Base-by-base conservation (phyloP, 306 rosid species). In the Cicer cuneatum region DNA sequence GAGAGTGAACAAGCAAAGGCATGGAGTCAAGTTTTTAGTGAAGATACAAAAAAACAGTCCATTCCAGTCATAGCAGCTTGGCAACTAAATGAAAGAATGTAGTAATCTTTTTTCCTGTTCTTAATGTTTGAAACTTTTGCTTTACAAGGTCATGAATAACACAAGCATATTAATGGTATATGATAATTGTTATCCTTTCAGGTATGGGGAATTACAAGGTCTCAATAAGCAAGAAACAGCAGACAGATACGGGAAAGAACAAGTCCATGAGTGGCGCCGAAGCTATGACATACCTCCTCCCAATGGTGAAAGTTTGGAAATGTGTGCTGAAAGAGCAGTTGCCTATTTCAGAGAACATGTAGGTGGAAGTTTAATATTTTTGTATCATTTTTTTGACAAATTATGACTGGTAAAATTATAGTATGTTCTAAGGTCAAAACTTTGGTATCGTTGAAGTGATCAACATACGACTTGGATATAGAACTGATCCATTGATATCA, bases 61-160 rank as follows among this genome's bases (percentile, higher is more conserved):
- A 92, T 95, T 78, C 98, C 99, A 14, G 99, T 95, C 52, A 74
- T 89, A 67, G 84, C 90, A 33, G 39, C 97, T 78, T 95, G 99
- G 98, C 96, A 86, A 78, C 82, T 95, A 75, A 95, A 95, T 74
- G 99, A 95, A 87, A 95, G 99, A 95, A 95, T 95, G 99, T 95
- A 87, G 40, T 66, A 19, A 49, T 76, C 52, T 58, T 33, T 33
- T 58, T 63, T 71, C 77, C 63, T 60, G 33, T 42, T 84, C 65
- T 64, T 48, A 43, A 16, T 79, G n/a, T 38, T 79, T 57, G 10
- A 41, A 33, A 24, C 33, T 83, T 66, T 37, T 82, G 24, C 43
- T 60, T 48, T 45, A 42, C 66, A 51, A 76, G 24, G 21, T 56
- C 10, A 18, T 13, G 57, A 77, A 58, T 74, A 52, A 53, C 72